Percentiles rank a stretch among this genome's conserved stretches.
Conservation (phyloP, 1,139 yeast genomes). For the Yamadazyma friedrichii region DNA sequence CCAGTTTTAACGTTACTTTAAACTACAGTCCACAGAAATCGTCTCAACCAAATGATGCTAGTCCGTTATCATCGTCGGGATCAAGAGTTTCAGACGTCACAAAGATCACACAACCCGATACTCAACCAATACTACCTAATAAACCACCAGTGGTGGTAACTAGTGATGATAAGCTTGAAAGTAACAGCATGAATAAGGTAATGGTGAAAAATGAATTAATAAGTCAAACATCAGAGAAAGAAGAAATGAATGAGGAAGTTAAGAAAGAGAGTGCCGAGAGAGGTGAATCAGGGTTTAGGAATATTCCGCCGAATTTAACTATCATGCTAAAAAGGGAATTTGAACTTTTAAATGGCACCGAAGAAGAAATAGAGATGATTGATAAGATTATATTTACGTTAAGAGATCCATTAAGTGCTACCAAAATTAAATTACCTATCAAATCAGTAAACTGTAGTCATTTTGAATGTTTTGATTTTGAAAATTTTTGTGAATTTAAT, state of each 20-base stretch:
- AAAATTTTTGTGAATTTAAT: slow-evolving; percentile 41
- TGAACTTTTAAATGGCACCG: slow-evolving; percentile 18
- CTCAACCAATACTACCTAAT: background rate
- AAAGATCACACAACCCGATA: background rate
- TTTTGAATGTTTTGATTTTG: slow-evolving; percentile 49
- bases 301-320: slow-evolving; percentile 26
- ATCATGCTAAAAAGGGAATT: slow-evolving; percentile 23
- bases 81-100: background rate
- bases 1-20: slow-evolving; percentile 5
- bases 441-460: slow-evolving; percentile 38
- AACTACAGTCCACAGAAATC: slow-evolving; percentile 4
- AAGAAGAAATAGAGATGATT: slow-evolving; percentile 26
- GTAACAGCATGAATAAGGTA: too few species aligned
- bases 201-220: background rate
- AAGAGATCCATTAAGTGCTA: slow-evolving; percentile 35
- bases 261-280: background rate
- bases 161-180: too few species aligned
- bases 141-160: background rate
- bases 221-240: background rate
- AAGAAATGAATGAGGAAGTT: background rate
- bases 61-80: background rate
- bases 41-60: background rate
- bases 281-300: slow-evolving; percentile 16
- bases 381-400: slow-evolving; percentile 29
- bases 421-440: slow-evolving; percentile 40